These are phyloP conservation scores for Mastigamoeba balamuthi DNA, from an alignment of 78 protist genomes.

Conservation along the genomic window DNA sequence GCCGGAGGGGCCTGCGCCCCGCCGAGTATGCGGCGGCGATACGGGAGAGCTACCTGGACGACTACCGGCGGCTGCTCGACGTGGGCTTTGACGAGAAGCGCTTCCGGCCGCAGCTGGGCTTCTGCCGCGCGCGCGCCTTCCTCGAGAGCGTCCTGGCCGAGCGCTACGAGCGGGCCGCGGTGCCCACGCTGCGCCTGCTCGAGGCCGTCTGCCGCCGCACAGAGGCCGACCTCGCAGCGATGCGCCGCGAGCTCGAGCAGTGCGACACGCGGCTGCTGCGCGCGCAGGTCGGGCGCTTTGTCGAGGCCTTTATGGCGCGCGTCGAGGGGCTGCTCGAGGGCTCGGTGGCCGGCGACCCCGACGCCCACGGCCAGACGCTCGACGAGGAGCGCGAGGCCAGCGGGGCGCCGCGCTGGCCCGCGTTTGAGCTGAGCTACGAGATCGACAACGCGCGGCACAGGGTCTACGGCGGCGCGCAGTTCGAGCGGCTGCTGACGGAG, in stretches of 20 bases:
- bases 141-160: slow-evolving; percentile 30
- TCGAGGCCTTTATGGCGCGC: slow-evolving; percentile 19
- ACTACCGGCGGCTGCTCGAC: slow-evolving; percentile 31
- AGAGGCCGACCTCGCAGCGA: slow-evolving; percentile 23
- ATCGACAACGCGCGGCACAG: slow-evolving; percentile 29
- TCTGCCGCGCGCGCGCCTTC: slow-evolving; percentile 13
- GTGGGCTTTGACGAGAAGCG: slow-evolving; percentile 32
- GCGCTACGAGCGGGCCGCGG: slow-evolving; percentile 24
- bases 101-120: slow-evolving; percentile 37
- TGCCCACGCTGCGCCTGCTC: slow-evolving; percentile 29
- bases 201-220: slow-evolving; percentile 28
- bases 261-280: slow-evolving; percentile 8
- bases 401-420: slow-evolving; percentile 39
- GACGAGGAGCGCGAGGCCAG: slow-evolving; percentile 19
- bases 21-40: slow-evolving; percentile 25
- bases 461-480: slow-evolving; percentile 66
- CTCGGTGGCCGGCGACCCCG: slow-evolving; percentile 51
- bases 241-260: slow-evolving; percentile 29
- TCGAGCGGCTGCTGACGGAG: slow-evolving; percentile 50
- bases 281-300: slow-evolving; percentile 13
- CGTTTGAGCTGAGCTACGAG: slow-evolving; percentile 24
- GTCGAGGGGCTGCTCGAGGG: slow-evolving; percentile 41
- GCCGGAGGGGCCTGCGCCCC: slow-evolving; percentile 27
- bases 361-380: slow-evolving; percentile 45
- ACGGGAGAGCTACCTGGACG: slow-evolving; percentile 41